Percentiles rank a stretch among this genome's conserved stretches.
These are phyloP conservation scores for Colletotrichum eleusines DNA, from an alignment of 2,329 filamentous ascomycete species.

Conservation along the genomic window DNA sequence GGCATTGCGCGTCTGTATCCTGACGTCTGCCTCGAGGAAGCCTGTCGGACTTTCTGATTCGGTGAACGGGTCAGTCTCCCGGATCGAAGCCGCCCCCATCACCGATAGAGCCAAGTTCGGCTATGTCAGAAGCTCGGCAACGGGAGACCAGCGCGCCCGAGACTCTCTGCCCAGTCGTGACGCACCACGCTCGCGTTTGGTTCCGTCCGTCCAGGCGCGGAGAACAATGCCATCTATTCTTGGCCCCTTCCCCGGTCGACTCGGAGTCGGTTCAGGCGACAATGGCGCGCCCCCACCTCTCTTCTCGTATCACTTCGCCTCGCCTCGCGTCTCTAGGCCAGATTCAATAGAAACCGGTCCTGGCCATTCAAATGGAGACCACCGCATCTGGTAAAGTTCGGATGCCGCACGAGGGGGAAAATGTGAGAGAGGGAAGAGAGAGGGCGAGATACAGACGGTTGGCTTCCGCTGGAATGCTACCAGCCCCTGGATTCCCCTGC, in stretches of 20 bases:
- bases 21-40: no score
- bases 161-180: not conserved
- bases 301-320: not conserved
- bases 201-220: no score
- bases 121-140: not conserved
- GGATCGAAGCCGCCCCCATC: no score
- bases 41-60: no score
- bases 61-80: no score
- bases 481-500: constrained; percentile 22
- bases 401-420: not conserved
- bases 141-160: not conserved
- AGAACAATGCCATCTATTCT: not conserved
- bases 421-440: not conserved
- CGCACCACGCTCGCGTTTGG: not conserved
- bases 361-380: not conserved
- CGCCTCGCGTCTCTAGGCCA: not conserved
- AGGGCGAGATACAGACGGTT: not conserved
- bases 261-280: not conserved
- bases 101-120: no score
- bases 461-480: constrained; percentile 23
- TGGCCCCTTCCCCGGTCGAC: no score
- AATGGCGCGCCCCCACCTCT: not conserved
- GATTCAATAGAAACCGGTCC: no score
- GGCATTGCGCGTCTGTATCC: not conserved
- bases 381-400: not conserved